Base-by-base conservation (phyloP, 1,284 basidiomycete species). In the Cystobasidium slooffiae region DNA sequence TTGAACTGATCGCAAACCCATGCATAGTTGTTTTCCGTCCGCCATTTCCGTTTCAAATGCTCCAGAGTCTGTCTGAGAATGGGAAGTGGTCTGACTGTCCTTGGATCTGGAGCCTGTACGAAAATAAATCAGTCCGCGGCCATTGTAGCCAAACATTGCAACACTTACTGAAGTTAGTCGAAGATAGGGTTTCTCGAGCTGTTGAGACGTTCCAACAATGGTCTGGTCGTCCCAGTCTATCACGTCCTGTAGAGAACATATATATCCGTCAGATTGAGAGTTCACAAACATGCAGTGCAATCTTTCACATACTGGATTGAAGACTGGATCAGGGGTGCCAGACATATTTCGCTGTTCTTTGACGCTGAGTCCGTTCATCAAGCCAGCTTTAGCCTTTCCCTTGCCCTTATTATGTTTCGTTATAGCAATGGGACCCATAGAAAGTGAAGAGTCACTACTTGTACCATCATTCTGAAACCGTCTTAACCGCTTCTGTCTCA, bases 1-100 rank as follows among this genome's bases (percentile, higher is more conserved):
- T 91, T 99, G 85, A 99, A 94, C 84, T 99, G 97, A 81, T 93
- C 97, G 81, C 96, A 94, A 80, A 97, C 93, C 89, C 94, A 99
- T 69, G 88, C 86, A 81, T 99, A 97, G 76, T 92, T 90, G 72
- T 86, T 85, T 80, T 92, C 92, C 77, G 90, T 86, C 77, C 89
- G 87, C 94, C 95, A 99, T 78, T 91, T 91, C 72, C 87, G 87
- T 84, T 96, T 97, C 67, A 99, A 87, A 80, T 94, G 90, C 74
- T 87, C 84, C 58, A 99, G 87, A 5, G 97, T 97, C 82, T 91
- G 87, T 82, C 92, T 88, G 31, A 99, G 86, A 58, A 98, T 86
- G 61, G 87, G 83, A 75, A 94, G 89, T 18, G 97, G 97, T 55
- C 97, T 90, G 75, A 99, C 96, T 79, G 91, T 91, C 80, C 93